Percentiles rank a stretch among this genome's conserved stretches.
phyloP scores from a whole-genome alignment of 345 rosid genomes.

The Populus alba region DNA sequence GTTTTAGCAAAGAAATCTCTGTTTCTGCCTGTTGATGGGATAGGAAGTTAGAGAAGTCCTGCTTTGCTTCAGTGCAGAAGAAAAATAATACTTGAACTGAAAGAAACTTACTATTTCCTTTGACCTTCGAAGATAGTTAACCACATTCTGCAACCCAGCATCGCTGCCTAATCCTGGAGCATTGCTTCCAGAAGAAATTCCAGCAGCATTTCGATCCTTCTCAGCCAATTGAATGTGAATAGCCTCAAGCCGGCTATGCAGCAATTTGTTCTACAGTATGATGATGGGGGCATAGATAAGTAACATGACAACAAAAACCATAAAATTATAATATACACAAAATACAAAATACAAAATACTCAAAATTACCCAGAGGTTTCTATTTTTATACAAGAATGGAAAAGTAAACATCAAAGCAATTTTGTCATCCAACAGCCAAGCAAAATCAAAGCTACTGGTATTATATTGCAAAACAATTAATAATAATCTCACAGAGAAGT shows the following conservation, averaged over 20 bases:
- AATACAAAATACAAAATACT: not conserved
- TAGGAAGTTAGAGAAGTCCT: conserved; percentile 9
- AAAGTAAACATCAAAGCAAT: too few relatives aligned
- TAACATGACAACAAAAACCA: not conserved
- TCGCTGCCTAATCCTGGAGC: conserved; percentile 45
- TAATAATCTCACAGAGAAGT: too few relatives aligned
- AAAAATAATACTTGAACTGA: not conserved
- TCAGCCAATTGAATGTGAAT: conserved; percentile 76
- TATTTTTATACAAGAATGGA: too few relatives aligned
- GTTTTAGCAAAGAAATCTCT: conserved; percentile 82
- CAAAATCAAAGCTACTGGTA: too few relatives aligned
- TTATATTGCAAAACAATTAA: too few relatives aligned
- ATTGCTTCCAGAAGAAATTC: conserved; percentile 43
- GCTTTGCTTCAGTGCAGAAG: not conserved
- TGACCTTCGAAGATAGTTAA: conserved; percentile 74
- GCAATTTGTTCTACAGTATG: conserved; percentile 58
- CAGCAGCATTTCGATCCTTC: conserved; percentile 55
- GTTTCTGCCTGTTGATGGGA: conserved; percentile 71
- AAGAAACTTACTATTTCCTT: conserved; percentile 71
- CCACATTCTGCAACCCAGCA: conserved; percentile 75
- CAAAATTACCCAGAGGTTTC: too few relatives aligned
- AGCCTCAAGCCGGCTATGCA: conserved; percentile 81
- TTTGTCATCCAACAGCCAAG: too few relatives aligned
- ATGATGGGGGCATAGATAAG: conserved; percentile 2
- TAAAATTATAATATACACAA: not conserved